Percentiles rank a stretch among this genome's conserved stretches.
Evolutionary conservation across 495 filamentous ascomycete genomes (phyloP).

Genomic region (Cryomyces minteri): DNA sequence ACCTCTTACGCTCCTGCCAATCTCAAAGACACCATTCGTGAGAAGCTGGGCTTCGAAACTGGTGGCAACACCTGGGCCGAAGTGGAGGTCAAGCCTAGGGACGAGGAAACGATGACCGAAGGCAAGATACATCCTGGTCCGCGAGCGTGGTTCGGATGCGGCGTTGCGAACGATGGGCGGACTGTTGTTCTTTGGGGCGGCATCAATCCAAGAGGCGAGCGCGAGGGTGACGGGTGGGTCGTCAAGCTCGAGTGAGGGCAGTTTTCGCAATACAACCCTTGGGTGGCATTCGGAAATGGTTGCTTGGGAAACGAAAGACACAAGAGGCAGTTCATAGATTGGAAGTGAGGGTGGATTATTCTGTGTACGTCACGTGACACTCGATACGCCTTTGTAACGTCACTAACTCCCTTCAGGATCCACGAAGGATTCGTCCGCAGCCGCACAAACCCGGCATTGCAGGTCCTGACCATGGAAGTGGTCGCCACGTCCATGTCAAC

Average conservation of each 20-base stretch:
- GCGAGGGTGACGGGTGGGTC: slow-evolving; percentile 33
- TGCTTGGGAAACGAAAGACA: too few species aligned
- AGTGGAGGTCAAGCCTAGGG: slow-evolving; percentile 20
- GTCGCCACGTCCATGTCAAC: too few species aligned
- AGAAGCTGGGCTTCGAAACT: slow-evolving; percentile 21
- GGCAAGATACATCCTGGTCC: slow-evolving; percentile 36
- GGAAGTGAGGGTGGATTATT: too few species aligned
- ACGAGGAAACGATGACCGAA: slow-evolving; percentile 1
- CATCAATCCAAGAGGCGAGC: slow-evolving; percentile 26
- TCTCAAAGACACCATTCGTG: slow-evolving; percentile 30
- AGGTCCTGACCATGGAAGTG: too few species aligned
- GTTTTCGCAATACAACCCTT: too few species aligned
- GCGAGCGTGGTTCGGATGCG: slow-evolving; percentile 27
- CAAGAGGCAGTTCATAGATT: too few species aligned
- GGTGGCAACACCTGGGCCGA: slow-evolving; percentile 28
- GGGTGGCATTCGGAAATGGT: too few species aligned
- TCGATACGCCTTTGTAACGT: too few species aligned
- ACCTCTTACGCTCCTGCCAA: slow-evolving; percentile 23
- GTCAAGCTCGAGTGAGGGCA: slow-evolving; percentile 18
- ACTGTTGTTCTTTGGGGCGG: slow-evolving; percentile 34
- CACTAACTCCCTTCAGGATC: too few species aligned
- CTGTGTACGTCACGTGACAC: too few species aligned
- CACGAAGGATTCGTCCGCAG: too few species aligned
- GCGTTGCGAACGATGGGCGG: slow-evolving; percentile 22
- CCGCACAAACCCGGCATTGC: too few species aligned